Conservation (phyloP, 495 filamentous ascomycete genomes). For the Thozetella sp. region DNA sequence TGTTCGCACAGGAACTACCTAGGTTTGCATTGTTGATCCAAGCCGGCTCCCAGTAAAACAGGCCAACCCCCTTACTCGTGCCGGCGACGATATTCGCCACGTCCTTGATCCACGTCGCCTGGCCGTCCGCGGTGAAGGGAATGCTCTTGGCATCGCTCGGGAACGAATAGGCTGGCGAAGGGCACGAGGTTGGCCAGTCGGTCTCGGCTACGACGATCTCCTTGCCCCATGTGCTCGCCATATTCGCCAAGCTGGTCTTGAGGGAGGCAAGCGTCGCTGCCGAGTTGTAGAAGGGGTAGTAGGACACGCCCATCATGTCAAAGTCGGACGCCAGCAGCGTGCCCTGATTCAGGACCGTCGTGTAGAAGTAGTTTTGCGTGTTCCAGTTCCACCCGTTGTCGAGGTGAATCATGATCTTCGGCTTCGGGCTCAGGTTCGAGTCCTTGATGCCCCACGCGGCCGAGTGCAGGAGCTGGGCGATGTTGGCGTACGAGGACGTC, state of each 20-base stretch:
- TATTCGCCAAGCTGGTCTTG: constrained; percentile 55
- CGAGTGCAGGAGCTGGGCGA: constrained; percentile 63
- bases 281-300: constrained; percentile 67
- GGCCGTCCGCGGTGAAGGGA: constrained; percentile 62
- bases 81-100: constrained; percentile 55
- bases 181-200: constrained; percentile 67
- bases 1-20: constrained; percentile 51
- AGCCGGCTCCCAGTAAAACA: constrained; percentile 75
- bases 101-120: constrained; percentile 56
- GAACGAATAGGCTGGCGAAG: constrained; percentile 54
- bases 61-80: constrained; percentile 50
- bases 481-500: constrained; percentile 53
- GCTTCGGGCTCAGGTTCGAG: constrained; percentile 53
- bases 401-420: constrained; percentile 70
- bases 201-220: constrained; percentile 66
- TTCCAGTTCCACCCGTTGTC: constrained; percentile 72
- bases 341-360: constrained; percentile 53
- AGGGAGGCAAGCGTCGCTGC: constrained; percentile 57
- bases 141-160: constrained; percentile 57
- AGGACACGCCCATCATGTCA: constrained; percentile 71
- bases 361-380: constrained; percentile 66
- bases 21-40: constrained; percentile 66
- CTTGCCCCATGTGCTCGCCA: constrained; percentile 61
- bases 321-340: constrained; percentile 57
- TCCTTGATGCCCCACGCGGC: constrained; percentile 64